Evolutionary conservation across 306 rosid genomes (phyloP), one percentile per base, ranked within the genome.

Genomic region (Senna tora): DNA sequence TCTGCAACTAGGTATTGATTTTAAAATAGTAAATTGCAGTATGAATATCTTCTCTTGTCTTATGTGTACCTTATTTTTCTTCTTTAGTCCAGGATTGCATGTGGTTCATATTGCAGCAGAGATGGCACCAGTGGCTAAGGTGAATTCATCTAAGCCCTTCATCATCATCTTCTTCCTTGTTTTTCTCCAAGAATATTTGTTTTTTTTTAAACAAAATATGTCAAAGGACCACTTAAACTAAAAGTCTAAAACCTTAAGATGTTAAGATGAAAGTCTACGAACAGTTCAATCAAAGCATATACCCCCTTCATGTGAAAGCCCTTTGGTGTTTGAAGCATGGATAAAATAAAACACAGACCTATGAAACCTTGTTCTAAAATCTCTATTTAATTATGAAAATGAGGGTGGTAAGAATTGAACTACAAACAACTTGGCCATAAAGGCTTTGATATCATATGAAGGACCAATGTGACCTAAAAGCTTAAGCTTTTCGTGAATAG

Each of bases 91-190:
- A 79, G 99, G 93, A 88, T 86, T 94, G 77, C 53, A 87, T 75
- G 85, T 94, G 79, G 21, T 94, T 80, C 99, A 91, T 71, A 82
- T 94, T 76, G 99, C 99, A 46, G 99, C 95, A 69, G 99, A 94
- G 96, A 86, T 94, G 96, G 99, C 99, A 75, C 99, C 99, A 25
- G 96, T 94, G 36, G 99, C 99, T 78, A 94, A 91, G 97, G 99
- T 83, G 67, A 85, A 79, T 63, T 75, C 55, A 39, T 67, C 77
- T 64, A 67, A 60, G 65, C 69, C 41, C 68, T 14, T 47, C 19
- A 11, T 60, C 30, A 16, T 49, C 1, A 42, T 82, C 16, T 36
- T 73, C 19, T 0, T 55, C 75, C 9, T 32, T 14, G 16, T 41
- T 43, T 21, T 13, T 65, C 56, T 45, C 22, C 0, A 5, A 2